Percentiles rank a stretch among this genome's conserved stretches.
Evolutionary conservation across 345 rosid species (phyloP).

Genomic region (Bretschneidera sinensis): DNA sequence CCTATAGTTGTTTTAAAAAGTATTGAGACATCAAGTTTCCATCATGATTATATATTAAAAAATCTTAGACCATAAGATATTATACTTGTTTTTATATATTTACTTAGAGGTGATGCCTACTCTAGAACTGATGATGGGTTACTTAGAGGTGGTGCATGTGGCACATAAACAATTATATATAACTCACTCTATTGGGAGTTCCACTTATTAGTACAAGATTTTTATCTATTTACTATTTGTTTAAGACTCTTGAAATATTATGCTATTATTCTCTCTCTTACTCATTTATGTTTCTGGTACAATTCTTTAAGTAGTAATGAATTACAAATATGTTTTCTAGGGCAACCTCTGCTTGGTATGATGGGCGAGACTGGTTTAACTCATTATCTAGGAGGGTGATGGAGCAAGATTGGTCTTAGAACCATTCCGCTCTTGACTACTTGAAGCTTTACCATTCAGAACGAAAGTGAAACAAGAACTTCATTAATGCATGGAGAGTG

Average conservation of each 20-base stretch:
- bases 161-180: too few relatives aligned
- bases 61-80: too few relatives aligned
- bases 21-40: too few relatives aligned
- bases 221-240: constrained; percentile 2
- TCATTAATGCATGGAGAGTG: neutral
- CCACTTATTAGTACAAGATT: too few relatives aligned
- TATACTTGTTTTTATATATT: too few relatives aligned
- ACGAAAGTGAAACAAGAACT: constrained; percentile 36
- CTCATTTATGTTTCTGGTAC: neutral
- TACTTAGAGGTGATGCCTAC: too few relatives aligned
- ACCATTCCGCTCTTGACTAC: constrained; percentile 92
- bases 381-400: constrained; percentile 70
- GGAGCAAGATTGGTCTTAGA: constrained; percentile 99
- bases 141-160: too few relatives aligned
- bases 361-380: constrained; percentile 70
- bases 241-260: neutral
- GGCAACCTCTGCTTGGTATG: constrained; percentile 80
- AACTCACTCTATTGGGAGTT: too few relatives aligned
- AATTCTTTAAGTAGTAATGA: neutral
- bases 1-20: too few relatives aligned
- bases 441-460: constrained; percentile 90
- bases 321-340: constrained; percentile 30
- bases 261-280: neutral
- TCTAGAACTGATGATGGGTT: too few relatives aligned
- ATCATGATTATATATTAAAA: too few relatives aligned